phyloP scores from a whole-genome alignment of 129 eudicot genomes.

The Flaveria bidentis region DNA sequence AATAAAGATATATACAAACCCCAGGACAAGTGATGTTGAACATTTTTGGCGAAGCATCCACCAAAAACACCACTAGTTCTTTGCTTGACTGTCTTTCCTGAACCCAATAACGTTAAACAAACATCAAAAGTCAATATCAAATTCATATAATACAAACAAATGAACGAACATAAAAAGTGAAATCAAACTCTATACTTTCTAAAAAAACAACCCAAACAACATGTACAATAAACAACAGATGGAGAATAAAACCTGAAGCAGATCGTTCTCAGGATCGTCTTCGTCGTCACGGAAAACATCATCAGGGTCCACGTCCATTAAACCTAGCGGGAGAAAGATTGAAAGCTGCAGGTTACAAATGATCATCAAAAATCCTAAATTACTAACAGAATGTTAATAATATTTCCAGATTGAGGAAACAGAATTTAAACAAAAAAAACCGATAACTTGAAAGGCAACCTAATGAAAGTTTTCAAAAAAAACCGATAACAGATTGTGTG shows the following conservation, averaged over 20 bases:
- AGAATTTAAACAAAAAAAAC: not conserved
- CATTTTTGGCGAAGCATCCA: slow-evolving; percentile 98
- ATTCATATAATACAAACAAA: not conserved
- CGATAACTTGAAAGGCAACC: not conserved
- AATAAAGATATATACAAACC: slow-evolving; percentile 38
- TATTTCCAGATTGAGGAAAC: not conserved
- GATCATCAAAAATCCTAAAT: not conserved
- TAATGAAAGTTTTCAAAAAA: not conserved
- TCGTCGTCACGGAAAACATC: slow-evolving; percentile 92
- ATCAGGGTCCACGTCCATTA: slow-evolving; percentile 90
- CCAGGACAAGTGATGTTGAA: slow-evolving; percentile 56
- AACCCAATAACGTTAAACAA: not conserved
- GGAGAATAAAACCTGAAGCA: slow-evolving; percentile 46
- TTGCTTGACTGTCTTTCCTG: slow-evolving; percentile 71
- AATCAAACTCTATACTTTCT: not conserved
- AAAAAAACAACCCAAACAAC: not conserved
- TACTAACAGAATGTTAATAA: not conserved
- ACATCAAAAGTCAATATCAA: not conserved
- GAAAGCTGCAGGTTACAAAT: not conserved
- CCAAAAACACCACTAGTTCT: slow-evolving; percentile 73
- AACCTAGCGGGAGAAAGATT: not conserved
- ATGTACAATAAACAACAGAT: not conserved
- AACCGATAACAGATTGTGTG: not conserved
- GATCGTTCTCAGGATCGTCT: slow-evolving; percentile 64
- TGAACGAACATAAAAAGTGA: not conserved